Evolutionary conservation across 140 eudicot genomes (phyloP).

Genomic region (Erigeron philadelphicus): DNA sequence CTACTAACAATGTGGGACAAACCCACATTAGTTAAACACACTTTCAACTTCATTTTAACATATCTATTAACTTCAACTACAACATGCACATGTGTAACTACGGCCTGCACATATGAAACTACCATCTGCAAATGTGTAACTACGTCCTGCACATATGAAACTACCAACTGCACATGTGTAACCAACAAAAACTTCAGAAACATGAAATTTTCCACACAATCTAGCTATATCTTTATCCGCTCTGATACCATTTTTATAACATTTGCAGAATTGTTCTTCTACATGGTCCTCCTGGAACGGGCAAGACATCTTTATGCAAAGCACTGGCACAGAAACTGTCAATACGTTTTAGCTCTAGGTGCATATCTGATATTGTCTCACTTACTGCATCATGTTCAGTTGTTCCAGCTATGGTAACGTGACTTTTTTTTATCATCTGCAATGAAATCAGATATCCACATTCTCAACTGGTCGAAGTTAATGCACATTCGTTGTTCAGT

Average conservation of each 20-base stretch:
- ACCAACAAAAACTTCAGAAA: conserved; percentile 3
- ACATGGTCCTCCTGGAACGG: conserved; percentile 99
- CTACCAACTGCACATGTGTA: no score
- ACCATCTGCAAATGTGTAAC: no score
- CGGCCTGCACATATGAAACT: no score
- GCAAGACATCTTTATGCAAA: conserved; percentile 95
- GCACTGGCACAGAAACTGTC: conserved; percentile 98
- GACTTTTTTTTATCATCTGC: conserved; percentile 18
- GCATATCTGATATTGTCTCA: conserved; percentile 13
- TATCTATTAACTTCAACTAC: no score
- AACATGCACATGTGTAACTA: no score
- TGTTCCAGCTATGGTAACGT: conserved; percentile 6
- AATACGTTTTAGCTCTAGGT: conserved; percentile 87
- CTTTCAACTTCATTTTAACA: no score
- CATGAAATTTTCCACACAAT: background rate
- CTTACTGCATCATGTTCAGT: conserved; percentile 3
- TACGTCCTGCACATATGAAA: no score
- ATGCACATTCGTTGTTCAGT: conserved; percentile 96
- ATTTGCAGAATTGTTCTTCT: conserved; percentile 77
- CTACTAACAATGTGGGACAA: no score
- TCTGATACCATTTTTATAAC: conserved; percentile 7
- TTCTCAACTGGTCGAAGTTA: conserved; percentile 80
- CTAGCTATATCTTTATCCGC: conserved; percentile 5
- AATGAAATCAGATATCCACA: conserved; percentile 65
- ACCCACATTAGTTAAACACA: no score